Conservation (phyloP, 257 asterid species). For the Eustoma russellianum region DNA sequence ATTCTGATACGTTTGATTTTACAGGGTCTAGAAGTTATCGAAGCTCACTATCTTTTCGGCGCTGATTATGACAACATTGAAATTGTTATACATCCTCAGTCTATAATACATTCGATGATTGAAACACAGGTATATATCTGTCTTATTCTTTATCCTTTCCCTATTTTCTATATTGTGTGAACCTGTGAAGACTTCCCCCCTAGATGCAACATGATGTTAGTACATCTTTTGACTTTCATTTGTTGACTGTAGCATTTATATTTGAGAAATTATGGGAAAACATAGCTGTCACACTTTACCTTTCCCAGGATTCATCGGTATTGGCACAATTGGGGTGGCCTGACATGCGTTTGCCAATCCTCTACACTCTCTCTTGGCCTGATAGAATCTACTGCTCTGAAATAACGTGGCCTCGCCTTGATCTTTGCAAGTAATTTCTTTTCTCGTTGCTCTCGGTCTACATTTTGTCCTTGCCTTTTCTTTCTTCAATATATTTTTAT, state of each 20-base stretch:
- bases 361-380: slow-evolving; percentile 96
- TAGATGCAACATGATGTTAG: too few species aligned
- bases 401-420: slow-evolving; percentile 96
- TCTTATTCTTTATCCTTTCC: not conserved
- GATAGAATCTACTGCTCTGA: slow-evolving; percentile 85
- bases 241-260: too few species aligned
- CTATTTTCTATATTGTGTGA: too few species aligned
- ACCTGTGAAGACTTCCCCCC: too few species aligned
- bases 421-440: slow-evolving; percentile 82
- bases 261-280: too few species aligned
- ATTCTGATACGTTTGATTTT: not conserved
- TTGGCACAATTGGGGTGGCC: slow-evolving; percentile 98
- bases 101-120: slow-evolving; percentile 95
- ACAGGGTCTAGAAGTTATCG: slow-evolving; percentile 94
- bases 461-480: not conserved
- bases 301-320: slow-evolving; percentile 75
- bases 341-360: slow-evolving; percentile 94
- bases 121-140: slow-evolving; percentile 64
- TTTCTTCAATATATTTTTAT: not conserved
- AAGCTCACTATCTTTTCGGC: slow-evolving; percentile 95
- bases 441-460: not conserved
- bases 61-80: slow-evolving; percentile 88
- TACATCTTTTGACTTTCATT: not conserved
- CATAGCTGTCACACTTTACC: not conserved
- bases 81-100: slow-evolving; percentile 93